Percentiles rank a stretch among this genome's conserved stretches.
Conservation (phyloP, 164 flowering plant genomes). For the Macadamia integrifolia region DNA sequence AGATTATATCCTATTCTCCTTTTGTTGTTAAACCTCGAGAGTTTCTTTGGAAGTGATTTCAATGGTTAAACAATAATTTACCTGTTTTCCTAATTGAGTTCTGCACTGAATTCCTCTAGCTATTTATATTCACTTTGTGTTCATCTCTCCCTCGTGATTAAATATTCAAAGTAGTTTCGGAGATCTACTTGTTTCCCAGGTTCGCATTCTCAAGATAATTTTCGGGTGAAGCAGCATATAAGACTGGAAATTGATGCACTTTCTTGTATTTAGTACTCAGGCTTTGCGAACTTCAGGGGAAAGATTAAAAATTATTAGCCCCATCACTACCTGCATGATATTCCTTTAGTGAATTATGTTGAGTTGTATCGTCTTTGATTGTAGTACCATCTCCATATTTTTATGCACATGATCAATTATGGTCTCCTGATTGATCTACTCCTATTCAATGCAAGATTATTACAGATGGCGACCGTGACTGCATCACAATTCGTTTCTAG, state of each 20-base stretch:
- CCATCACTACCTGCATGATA: not conserved
- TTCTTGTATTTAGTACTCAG: no score
- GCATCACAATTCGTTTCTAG: slow-evolving; percentile 44
- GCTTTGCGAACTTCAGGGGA: no score
- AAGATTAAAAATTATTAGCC: no score
- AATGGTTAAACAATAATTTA: no score
- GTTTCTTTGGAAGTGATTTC: not conserved
- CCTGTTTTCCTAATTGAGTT: no score
- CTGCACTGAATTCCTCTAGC: not conserved
- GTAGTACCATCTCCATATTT: not conserved
- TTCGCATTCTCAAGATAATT: no score
- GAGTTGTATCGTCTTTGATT: not conserved
- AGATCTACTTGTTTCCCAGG: not conserved
- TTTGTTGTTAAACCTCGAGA: not conserved
- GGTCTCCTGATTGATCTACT: not conserved
- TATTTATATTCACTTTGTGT: not conserved
- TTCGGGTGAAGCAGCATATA: no score
- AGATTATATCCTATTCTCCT: not conserved
- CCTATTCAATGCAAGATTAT: slow-evolving; percentile 5
- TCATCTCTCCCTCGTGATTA: not conserved
- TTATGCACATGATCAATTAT: not conserved
- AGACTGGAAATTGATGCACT: no score
- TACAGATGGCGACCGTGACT: slow-evolving; percentile 39
- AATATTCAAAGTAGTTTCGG: not conserved
- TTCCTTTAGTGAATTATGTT: not conserved